Evolutionary conservation across 139 green algal species (phyloP).

Genomic region (Auxenochlorella pyrenoidosa): DNA sequence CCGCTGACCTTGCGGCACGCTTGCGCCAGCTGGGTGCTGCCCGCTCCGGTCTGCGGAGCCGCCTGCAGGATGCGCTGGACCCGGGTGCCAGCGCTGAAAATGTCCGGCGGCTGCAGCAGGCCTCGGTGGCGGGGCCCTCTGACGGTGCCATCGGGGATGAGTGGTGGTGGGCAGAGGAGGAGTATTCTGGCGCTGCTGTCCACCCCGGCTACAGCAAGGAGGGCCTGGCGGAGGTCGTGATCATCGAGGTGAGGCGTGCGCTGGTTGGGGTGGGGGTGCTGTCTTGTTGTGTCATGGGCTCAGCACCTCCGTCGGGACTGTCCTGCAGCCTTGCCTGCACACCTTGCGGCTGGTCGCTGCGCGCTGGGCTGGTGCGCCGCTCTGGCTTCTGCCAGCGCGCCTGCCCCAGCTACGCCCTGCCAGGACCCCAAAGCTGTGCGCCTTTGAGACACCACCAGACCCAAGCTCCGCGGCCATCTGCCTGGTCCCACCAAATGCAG

Average conservation of each 20-base stretch:
- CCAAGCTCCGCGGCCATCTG: not conserved
- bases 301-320: too few relatives aligned
- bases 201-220: too few relatives aligned
- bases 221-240: too few relatives aligned
- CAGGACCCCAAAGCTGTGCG: too few relatives aligned
- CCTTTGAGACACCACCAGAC: too few relatives aligned
- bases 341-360: not conserved
- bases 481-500: not conserved
- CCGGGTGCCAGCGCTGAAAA: not conserved
- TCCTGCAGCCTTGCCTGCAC: not conserved
- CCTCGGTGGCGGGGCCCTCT: not conserved
- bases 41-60: not conserved
- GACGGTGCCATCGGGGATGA: not conserved
- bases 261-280: too few relatives aligned
- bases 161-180: not conserved
- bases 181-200: not conserved
- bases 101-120: slow-evolving; percentile 1
- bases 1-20: not conserved
- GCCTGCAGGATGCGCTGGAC: slow-evolving; percentile 3
- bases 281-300: too few relatives aligned
- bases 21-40: not conserved
- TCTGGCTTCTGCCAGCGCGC: not conserved
- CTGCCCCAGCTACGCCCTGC: not conserved
- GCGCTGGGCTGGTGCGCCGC: not conserved
- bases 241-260: too few relatives aligned